Conservation (phyloP, 768 basidiomycete genomes). For the Lactarius hatsudake region DNA sequence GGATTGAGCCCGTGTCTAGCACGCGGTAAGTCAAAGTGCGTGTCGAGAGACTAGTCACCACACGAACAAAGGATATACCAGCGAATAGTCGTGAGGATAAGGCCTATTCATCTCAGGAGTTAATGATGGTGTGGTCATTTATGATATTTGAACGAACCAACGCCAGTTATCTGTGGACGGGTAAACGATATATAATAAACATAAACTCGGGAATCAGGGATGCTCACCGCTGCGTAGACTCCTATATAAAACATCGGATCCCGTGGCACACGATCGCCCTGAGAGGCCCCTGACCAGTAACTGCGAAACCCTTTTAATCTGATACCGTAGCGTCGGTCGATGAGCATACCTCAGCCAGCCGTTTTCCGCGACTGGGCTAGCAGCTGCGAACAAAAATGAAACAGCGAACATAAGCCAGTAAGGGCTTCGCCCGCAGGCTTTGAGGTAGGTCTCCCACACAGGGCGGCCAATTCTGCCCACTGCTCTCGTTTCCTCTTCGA, state of each 20-base stretch:
- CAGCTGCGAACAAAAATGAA: slow-evolving; percentile 38
- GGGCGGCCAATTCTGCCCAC: slow-evolving; percentile 45
- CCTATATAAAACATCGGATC: slow-evolving; percentile 55
- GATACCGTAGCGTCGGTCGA: slow-evolving; percentile 13
- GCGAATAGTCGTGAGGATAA: slow-evolving; percentile 56
- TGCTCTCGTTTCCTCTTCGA: slow-evolving; percentile 62
- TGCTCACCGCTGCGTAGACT: slow-evolving; percentile 64
- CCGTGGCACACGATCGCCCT: slow-evolving; percentile 27
- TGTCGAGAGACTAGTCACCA: neutral
- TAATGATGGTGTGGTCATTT: neutral
- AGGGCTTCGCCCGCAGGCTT: slow-evolving; percentile 37
- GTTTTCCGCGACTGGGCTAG: slow-evolving; percentile 47
- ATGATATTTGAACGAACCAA: slow-evolving; percentile 12
- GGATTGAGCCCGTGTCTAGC: slow-evolving; percentile 72
- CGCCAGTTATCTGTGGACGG: slow-evolving; percentile 8
- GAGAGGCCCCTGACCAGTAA: slow-evolving; percentile 41
- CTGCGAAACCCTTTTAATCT: slow-evolving; percentile 24
- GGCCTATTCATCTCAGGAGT: slow-evolving; percentile 37
- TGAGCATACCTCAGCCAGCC: slow-evolving; percentile 40
- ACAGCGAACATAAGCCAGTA: slow-evolving; percentile 42
- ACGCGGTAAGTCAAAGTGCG: slow-evolving; percentile 21
- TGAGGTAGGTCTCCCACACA: slow-evolving; percentile 48
- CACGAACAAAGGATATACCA: slow-evolving; percentile 71
- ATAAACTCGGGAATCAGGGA: neutral
- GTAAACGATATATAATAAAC: neutral